Evolutionary conservation across 331 rosid genomes (phyloP).

Genomic region (Malus hybrid): DNA sequence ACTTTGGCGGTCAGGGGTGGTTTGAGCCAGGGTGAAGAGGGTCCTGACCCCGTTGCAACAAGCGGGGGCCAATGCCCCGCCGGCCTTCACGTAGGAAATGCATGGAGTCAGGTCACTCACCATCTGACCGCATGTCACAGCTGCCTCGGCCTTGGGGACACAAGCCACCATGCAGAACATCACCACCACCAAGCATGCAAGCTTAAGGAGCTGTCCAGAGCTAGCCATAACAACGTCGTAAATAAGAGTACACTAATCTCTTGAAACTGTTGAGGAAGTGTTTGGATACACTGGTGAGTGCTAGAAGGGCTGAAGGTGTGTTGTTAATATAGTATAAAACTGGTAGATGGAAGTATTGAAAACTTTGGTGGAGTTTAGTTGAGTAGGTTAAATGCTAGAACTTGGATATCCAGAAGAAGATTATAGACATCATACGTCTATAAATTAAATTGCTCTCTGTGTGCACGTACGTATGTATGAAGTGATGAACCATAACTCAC

Average conservation of each 20-base stretch:
- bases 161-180: slow-evolving; percentile 16
- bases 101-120: slow-evolving; percentile 38
- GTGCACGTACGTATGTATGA: background rate
- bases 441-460: background rate
- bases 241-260: background rate
- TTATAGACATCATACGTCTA: background rate
- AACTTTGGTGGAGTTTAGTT: background rate
- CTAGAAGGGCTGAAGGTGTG: background rate
- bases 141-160: slow-evolving; percentile 20
- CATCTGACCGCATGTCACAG: slow-evolving; percentile 34
- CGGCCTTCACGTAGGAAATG: slow-evolving; percentile 24
- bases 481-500: background rate
- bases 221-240: background rate
- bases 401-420: too few relatives aligned
- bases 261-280: background rate
- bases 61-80: slow-evolving; percentile 21
- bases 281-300: background rate
- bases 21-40: slow-evolving; percentile 20
- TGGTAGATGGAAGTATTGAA: background rate
- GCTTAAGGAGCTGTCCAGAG: slow-evolving; percentile 1
- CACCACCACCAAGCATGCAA: slow-evolving; percentile 10
- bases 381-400: background rate
- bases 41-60: slow-evolving; percentile 51
- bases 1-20: slow-evolving; percentile 19
- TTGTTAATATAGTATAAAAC: background rate